Base-by-base conservation (phyloP, 2,329 filamentous ascomycete genomes). In the Diaporthe caulivora region DNA sequence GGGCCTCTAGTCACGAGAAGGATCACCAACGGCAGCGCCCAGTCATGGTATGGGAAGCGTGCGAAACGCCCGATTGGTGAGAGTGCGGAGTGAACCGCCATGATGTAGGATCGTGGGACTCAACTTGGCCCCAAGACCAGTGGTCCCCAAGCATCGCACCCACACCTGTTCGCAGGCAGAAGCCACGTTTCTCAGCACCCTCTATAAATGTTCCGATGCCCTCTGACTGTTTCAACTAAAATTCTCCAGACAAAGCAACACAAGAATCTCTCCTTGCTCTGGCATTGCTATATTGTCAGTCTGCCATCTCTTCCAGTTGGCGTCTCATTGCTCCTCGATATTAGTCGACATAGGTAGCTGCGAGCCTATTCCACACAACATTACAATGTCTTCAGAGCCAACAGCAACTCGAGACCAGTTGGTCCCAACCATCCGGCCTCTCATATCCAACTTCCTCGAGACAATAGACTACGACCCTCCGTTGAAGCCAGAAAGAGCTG, bases 381-480 rank as follows among this genome's bases (percentile, higher is more conserved):
- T n/a, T 21, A 17, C 21, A 1, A 62, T 53, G 55, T 2, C 3
- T 11, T 21, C 55, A 54, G 31, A 62, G 10, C 29, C 34, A 1
- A 8, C 55, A 54, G n/a, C 15, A n/a, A 53, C 37, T n/a, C 17
- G 18, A 17, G 17, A 44, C 3, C 2, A 24, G 7, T 26, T 71
- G 69, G 69, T 62, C 13, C 53, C 69, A 21, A n/a, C 34, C 26
- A 37, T 71, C 15, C 31, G 69, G 21, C 69, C 69, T 24, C 55
- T 62, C 17, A 71, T 71, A 24, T 62, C 69, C 26, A 62, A 62
- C 34, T 71, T 71, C 34, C 69, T 71, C 2, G 69, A 71, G 29
- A 62, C 55, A 11, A 62, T 71, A 26, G 55, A 71, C 44, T 71
- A 62, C 13, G 44, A 40, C 13, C 55, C 69, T 24, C 69, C 69